A percentile compares a stretch with the other conserved stretches of the same genome.
These are phyloP conservation scores for Eudorina sp. DNA, from an alignment of 139 green algal genomes.

Conservation along the genomic window DNA sequence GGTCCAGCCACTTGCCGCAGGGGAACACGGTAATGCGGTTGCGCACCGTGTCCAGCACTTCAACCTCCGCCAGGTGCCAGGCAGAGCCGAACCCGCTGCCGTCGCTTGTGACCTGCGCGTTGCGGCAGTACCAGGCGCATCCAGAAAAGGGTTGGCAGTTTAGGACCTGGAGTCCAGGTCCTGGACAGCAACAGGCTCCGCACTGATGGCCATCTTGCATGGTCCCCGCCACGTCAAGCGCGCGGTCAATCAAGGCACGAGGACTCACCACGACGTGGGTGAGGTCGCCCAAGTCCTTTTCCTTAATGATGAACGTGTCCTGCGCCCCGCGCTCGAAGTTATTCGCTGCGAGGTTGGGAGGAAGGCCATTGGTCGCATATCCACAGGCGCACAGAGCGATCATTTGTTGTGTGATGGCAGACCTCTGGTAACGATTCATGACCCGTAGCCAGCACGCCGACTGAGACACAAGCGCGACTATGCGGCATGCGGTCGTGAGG, in stretches of 20 bases:
- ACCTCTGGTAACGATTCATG: no score
- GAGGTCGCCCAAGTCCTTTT: conserved; percentile 64
- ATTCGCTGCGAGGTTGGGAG: conserved; percentile 47
- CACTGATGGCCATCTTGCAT: no score
- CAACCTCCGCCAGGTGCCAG: conserved; percentile 62
- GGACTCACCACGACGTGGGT: conserved; percentile 46
- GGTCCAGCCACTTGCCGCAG: conserved; percentile 65
- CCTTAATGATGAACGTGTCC: conserved; percentile 71
- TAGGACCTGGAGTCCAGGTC: no score
- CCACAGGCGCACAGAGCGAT: background rate
- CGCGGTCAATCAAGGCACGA: background rate
- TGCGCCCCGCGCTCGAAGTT: conserved; percentile 60
- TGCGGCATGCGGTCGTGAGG: no score
- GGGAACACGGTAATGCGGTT: conserved; percentile 59
- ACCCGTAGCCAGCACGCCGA: no score
- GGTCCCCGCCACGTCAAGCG: no score
- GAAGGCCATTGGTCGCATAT: no score
- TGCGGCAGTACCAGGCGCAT: no score
- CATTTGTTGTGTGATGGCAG: no score
- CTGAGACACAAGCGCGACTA: no score
- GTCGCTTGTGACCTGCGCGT: conserved; percentile 61
- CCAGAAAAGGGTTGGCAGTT: no score
- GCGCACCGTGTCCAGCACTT: conserved; percentile 60
- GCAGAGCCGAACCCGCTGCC: conserved; percentile 63
- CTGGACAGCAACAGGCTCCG: no score